Evolutionary conservation across 1,284 basidiomycete genomes (phyloP).

Genomic region (Tilletia horrida): DNA sequence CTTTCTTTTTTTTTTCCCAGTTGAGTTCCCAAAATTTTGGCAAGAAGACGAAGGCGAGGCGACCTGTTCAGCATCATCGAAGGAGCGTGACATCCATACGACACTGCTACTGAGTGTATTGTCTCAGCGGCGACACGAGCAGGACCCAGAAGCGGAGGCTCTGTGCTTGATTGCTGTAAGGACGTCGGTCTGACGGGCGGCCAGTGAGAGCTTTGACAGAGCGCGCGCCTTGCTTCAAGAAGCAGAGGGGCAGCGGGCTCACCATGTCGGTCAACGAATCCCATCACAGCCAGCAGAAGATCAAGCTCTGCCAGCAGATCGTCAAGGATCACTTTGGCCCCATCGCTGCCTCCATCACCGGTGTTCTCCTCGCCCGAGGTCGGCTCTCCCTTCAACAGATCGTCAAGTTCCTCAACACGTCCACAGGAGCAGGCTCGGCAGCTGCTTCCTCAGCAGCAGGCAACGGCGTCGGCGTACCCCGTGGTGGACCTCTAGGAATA

Average conservation of each 20-base stretch:
- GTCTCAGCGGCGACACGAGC: too few relatives aligned
- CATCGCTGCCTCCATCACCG: conserved; percentile 70
- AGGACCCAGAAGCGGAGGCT: too few relatives aligned
- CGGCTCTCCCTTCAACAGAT: conserved; percentile 67
- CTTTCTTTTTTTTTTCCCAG: too few relatives aligned
- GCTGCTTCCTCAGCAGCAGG: conserved; percentile 25
- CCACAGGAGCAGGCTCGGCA: conserved; percentile 20
- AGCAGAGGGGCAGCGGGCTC: neutral
- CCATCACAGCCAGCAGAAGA: conserved; percentile 43
- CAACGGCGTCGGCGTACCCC: neutral
- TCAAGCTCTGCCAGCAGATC: conserved; percentile 68
- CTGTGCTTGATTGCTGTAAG: too few relatives aligned
- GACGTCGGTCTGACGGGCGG: too few relatives aligned
- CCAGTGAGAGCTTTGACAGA: too few relatives aligned
- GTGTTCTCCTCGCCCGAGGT: conserved; percentile 77
- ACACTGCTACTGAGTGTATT: too few relatives aligned
- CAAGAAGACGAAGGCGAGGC: too few relatives aligned
- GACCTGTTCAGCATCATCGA: too few relatives aligned
- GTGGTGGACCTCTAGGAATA: conserved; percentile 20
- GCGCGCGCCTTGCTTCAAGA: neutral
- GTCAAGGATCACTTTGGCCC: conserved; percentile 75
- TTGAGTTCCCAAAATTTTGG: too few relatives aligned
- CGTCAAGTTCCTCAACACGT: conserved; percentile 37
- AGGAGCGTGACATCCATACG: too few relatives aligned
- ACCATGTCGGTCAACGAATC: conserved; percentile 1